Conservation (phyloP, 2,329 filamentous ascomycete species). For the Sporothrix mexicana region DNA sequence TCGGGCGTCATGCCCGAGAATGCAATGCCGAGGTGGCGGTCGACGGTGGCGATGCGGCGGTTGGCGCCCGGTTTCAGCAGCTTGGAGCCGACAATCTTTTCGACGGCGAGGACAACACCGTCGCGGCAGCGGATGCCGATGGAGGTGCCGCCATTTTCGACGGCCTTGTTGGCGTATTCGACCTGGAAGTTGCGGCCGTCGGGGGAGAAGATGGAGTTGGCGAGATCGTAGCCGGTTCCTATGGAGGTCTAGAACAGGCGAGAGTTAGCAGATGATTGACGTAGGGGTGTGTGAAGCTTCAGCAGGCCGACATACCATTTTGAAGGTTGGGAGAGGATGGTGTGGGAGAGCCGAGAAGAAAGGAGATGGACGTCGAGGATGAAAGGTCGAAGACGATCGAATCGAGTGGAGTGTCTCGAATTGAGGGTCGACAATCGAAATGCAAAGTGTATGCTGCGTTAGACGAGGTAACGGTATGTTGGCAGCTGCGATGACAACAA, state of each 20-base stretch:
- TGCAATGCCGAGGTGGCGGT: conserved; percentile 90
- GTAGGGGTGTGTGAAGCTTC: not conserved
- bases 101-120: conserved; percentile 91
- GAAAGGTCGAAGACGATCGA: not conserved
- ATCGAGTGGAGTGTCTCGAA: not conserved
- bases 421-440: not conserved
- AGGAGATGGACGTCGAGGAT: not conserved
- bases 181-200: conserved; percentile 99
- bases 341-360: not conserved
- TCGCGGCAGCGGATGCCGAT: conserved; percentile 97
- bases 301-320: not conserved
- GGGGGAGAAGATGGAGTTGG: conserved; percentile 99
- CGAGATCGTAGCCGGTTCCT: conserved; percentile 98
- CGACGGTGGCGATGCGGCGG: conserved; percentile 94
- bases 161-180: conserved; percentile 98
- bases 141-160: conserved; percentile 96
- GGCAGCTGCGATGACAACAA: conserved; percentile 18
- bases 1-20: conserved; percentile 94
- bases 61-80: conserved; percentile 93
- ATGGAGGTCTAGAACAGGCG: conserved; percentile 81
- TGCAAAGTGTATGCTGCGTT: conserved; percentile 10
- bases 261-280: too few species aligned
- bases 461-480: not conserved
- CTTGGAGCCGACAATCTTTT: conserved; percentile 96
- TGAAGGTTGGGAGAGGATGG: conserved; percentile 5